Conservation (phyloP, 495 filamentous ascomycete species). For the Cudoniella acicularis region DNA sequence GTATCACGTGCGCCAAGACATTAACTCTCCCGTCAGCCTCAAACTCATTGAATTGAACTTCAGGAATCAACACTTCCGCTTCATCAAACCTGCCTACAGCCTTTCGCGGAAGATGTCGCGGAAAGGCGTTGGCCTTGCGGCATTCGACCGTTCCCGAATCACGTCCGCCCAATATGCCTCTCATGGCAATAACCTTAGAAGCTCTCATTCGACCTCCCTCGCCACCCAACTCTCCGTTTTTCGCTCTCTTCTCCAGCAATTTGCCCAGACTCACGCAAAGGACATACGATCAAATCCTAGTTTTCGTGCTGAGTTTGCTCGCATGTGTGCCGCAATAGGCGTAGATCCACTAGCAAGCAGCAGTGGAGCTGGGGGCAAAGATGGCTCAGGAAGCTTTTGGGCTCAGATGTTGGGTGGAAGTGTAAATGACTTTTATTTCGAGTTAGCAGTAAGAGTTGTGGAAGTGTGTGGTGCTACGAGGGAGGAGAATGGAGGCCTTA, state of each 20-base stretch:
- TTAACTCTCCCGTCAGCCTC: too few species aligned
- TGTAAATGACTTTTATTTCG: conserved; percentile 98
- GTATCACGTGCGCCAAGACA: neutral
- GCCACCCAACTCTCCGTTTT: conserved; percentile 93
- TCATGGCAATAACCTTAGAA: conserved; percentile 82
- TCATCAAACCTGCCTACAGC: too few species aligned
- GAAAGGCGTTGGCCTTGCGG: conserved; percentile 83
- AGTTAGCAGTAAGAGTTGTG: conserved; percentile 88
- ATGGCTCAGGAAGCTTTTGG: conserved; percentile 69
- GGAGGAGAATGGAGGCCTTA: conserved; percentile 86
- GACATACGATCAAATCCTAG: conserved; percentile 92
- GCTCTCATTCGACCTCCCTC: conserved; percentile 74
- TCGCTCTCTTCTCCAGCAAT: conserved; percentile 87
- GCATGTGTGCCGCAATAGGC: conserved; percentile 96
- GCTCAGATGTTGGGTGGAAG: conserved; percentile 84
- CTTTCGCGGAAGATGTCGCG: conserved; percentile 55
- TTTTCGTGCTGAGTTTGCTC: conserved; percentile 94
- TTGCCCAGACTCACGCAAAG: conserved; percentile 88
- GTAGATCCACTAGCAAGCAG: conserved; percentile 87
- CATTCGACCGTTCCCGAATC: conserved; percentile 80
- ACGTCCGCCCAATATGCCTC: conserved; percentile 79
- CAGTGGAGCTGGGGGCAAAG: conserved; percentile 41
- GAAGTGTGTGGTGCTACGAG: conserved; percentile 87
- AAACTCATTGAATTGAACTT: too few species aligned
- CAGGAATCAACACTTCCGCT: neutral